These are phyloP conservation scores for Medicago truncatula DNA, from an alignment of 306 rosid genomes.

Conservation along the genomic window MtrunA17r5.0-ANR NC_053042.1:8517501-8518000, in stretches of 20 bases:
- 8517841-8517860: neutral
- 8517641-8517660: conserved; percentile 65
- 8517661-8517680: conserved; percentile 74
- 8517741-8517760: conserved; percentile 21
- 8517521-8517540: conserved; percentile 64
- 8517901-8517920: neutral
- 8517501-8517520: conserved; percentile 55
- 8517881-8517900: neutral
- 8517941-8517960: neutral
- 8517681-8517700: conserved; percentile 68
- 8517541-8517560: conserved; percentile 85
- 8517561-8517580: conserved; percentile 73
- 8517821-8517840: conserved; percentile 46
- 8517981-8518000: neutral
- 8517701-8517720: conserved; percentile 61
- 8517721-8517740: conserved; percentile 43
- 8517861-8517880: conserved; percentile 1
- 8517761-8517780: conserved; percentile 36
- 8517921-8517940: neutral
- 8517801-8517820: conserved; percentile 45
- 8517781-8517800: conserved; percentile 43
- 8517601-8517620: conserved; percentile 36
- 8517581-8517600: conserved; percentile 47
- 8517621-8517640: conserved; percentile 25
- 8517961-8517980: neutral